Conservation (phyloP, 495 filamentous ascomycete species). For the Thermothielavioides terrestris region DNA sequence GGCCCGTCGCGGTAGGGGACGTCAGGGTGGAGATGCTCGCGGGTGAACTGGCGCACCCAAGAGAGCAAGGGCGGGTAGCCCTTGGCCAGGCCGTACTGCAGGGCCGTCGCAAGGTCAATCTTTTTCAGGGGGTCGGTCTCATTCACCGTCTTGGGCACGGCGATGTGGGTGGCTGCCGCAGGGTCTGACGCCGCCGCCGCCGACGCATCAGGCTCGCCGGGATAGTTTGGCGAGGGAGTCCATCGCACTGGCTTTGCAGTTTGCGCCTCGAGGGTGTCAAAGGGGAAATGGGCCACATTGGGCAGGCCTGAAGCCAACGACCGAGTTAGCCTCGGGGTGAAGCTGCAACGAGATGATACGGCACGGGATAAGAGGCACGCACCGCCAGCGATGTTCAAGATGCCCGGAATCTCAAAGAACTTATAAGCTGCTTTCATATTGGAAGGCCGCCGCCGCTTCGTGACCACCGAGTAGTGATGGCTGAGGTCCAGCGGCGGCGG, state of each 20-base stretch:
- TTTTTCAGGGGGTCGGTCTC: conserved; percentile 47
- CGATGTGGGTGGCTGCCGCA: conserved; percentile 42
- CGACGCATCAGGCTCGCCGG: conserved; percentile 34
- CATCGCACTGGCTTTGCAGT: conserved; percentile 64
- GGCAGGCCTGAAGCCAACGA: conserved; percentile 48
- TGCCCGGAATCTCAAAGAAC: conserved; percentile 70
- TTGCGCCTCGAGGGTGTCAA: conserved; percentile 80
- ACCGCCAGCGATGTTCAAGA: conserved; percentile 87
- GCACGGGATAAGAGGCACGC: conserved; percentile 20
- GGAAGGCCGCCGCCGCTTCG: conserved; percentile 54
- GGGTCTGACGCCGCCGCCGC: conserved; percentile 14
- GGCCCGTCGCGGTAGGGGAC: conserved; percentile 70
- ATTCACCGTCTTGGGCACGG: conserved; percentile 58
- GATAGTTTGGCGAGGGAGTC: conserved; percentile 53
- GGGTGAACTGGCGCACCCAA: conserved; percentile 70
- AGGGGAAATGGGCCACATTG: conserved; percentile 74
- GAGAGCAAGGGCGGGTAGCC: conserved; percentile 67
- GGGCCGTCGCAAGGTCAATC: conserved; percentile 71
- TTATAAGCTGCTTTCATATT: conserved; percentile 74
- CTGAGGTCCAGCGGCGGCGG: conserved; percentile 61
- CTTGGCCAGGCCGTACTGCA: conserved; percentile 76
- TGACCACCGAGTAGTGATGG: conserved; percentile 64
- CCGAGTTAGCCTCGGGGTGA: not conserved
- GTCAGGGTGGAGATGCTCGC: conserved; percentile 67
- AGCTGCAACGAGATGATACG: not conserved